A percentile compares a stretch with the other conserved stretches of the same genome.
phyloP scores from a whole-genome alignment of 495 filamentous ascomycete species.

The Lasiosphaeria ovina region DNA sequence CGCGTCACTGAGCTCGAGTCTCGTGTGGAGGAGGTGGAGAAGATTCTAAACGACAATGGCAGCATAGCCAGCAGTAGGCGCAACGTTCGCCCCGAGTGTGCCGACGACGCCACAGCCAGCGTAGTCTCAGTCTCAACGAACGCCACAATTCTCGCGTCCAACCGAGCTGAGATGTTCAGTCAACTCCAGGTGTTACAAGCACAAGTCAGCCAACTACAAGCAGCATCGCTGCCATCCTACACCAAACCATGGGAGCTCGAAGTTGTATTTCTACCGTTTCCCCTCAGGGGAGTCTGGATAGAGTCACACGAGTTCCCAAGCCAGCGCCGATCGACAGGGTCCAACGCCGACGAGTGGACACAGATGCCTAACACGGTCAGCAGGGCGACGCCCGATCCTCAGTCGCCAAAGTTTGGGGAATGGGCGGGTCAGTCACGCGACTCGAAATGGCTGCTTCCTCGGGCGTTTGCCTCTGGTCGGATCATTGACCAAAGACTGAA shows the following conservation, averaged over 20 bases:
- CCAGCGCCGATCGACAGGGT: conserved; percentile 40
- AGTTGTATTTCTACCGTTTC: conserved; percentile 67
- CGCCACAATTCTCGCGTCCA: conserved; percentile 29
- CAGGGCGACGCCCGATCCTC: conserved; percentile 38
- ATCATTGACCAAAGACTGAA: conserved; percentile 59
- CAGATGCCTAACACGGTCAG: conserved; percentile 50
- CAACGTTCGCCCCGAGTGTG: conserved; percentile 21
- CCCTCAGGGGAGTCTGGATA: conserved; percentile 62
- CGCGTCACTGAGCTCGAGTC: conserved; percentile 61
- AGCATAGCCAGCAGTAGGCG: conserved; percentile 39
- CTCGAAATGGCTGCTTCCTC: conserved; percentile 54
- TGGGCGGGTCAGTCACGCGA: conserved; percentile 46
- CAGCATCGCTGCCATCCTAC: conserved; percentile 52
- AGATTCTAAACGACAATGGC: conserved; percentile 47
- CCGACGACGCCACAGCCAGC: conserved; percentile 42
- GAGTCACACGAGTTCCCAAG: conserved; percentile 45
- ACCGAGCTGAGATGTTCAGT: conserved; percentile 44
- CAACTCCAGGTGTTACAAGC: conserved; percentile 56
- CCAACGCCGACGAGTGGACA: conserved; percentile 56
- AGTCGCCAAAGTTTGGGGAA: conserved; percentile 42
- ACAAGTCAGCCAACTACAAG: conserved; percentile 56
- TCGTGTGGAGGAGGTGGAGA: conserved; percentile 60
- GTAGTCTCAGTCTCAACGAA: conserved; percentile 46
- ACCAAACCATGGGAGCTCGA: conserved; percentile 65
- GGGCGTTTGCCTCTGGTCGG: conserved; percentile 55